Evolutionary conservation across 768 basidiomycete genomes (phyloP).

Genomic region (Trametes cubensis): DNA sequence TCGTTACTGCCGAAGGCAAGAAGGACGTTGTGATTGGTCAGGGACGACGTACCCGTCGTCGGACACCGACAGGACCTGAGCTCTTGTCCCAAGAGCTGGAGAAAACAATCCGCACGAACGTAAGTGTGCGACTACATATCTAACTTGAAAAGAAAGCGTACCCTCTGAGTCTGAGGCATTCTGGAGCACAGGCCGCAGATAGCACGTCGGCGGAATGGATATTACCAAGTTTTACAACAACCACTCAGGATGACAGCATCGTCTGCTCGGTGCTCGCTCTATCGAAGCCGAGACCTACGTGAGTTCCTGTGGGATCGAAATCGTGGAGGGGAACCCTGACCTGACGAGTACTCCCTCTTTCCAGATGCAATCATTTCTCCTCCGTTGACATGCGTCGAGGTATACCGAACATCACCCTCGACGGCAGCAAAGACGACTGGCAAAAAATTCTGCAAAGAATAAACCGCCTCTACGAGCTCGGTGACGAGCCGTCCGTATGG

Average conservation of each 20-base stretch:
- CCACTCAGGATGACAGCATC: slow-evolving; percentile 32
- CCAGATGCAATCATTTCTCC: slow-evolving; percentile 5
- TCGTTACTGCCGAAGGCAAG: no score
- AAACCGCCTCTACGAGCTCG: slow-evolving; percentile 31
- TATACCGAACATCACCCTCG: slow-evolving; percentile 32
- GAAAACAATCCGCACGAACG: no score
- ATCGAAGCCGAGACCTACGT: slow-evolving; percentile 14
- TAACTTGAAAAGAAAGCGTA: no score
- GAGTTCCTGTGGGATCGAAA: slow-evolving; percentile 22
- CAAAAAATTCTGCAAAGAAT: slow-evolving; percentile 23
- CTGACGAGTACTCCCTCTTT: not conserved
- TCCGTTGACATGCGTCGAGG: slow-evolving; percentile 25
- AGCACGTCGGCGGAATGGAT: slow-evolving; percentile 33
- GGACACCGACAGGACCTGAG: no score
- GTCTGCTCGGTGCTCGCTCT: slow-evolving; percentile 35
- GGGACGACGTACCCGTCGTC: no score
- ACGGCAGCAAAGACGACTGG: slow-evolving; percentile 31
- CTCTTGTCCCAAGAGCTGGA: no score
- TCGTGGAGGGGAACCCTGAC: not conserved
- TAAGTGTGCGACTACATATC: not conserved
- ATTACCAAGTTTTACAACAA: slow-evolving; percentile 36
- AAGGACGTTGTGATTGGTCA: no score
- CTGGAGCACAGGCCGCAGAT: slow-evolving; percentile 26
- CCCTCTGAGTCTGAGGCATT: not conserved
- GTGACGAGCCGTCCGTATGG: slow-evolving; percentile 30